phyloP scores from a whole-genome alignment of 768 basidiomycete genomes.

The Tricholoma saponaceum region DNA sequence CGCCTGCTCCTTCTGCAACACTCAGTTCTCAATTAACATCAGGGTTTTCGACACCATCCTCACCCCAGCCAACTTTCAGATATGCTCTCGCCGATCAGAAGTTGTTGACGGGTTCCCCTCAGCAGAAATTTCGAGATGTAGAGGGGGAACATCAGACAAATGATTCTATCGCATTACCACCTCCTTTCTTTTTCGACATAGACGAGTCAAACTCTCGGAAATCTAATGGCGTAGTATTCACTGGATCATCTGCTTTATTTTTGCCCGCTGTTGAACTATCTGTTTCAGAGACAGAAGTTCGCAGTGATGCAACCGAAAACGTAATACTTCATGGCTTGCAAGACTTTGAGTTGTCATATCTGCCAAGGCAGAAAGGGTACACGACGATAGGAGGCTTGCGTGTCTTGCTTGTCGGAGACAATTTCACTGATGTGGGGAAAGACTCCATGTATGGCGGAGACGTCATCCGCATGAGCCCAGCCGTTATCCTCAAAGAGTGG shows the following conservation, averaged over 20 bases:
- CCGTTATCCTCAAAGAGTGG: slow-evolving; percentile 57
- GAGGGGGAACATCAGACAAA: slow-evolving; percentile 5
- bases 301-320: slow-evolving; percentile 18
- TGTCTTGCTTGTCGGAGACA: slow-evolving; percentile 61
- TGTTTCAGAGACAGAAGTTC: slow-evolving; percentile 5
- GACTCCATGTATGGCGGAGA: slow-evolving; percentile 12
- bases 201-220: slow-evolving; percentile 30
- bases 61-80: slow-evolving; percentile 43
- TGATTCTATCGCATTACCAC: slow-evolving; percentile 29
- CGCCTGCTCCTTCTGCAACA: slow-evolving; percentile 15
- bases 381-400: slow-evolving; percentile 64
- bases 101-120: slow-evolving; percentile 40
- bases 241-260: slow-evolving; percentile 49
- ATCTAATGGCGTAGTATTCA: slow-evolving; percentile 34
- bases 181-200: slow-evolving; percentile 40
- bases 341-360: slow-evolving; percentile 61
- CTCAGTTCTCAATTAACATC: slow-evolving; percentile 38
- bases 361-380: slow-evolving; percentile 59
- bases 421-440: slow-evolving; percentile 31
- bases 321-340: slow-evolving; percentile 31
- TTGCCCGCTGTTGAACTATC: slow-evolving; percentile 40
- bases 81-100: slow-evolving; percentile 50
- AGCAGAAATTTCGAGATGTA: slow-evolving; percentile 15
- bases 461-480: slow-evolving; percentile 32
- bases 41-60: slow-evolving; percentile 52